A percentile compares a stretch with the other conserved stretches of the same genome.
Evolutionary conservation across 176 grass and related monocot genomes (phyloP).

Genomic region (Triticum turgidum): DNA sequence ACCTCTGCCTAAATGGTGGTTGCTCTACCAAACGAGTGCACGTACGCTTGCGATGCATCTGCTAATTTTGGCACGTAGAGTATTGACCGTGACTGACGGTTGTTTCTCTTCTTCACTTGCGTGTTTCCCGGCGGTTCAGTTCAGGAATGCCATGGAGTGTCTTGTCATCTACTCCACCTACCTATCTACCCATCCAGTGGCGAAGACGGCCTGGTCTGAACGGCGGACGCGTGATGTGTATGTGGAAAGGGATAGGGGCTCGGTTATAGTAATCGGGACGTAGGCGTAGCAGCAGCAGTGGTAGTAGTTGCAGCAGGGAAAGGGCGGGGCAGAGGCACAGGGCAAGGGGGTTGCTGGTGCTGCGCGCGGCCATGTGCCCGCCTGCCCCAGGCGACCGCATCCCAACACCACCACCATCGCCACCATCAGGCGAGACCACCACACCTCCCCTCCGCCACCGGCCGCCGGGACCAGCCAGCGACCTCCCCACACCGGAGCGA

Average conservation of each 20-base stretch:
- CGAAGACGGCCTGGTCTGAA: background rate
- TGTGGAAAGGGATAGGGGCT: background rate
- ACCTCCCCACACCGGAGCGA: background rate
- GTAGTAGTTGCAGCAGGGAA: background rate
- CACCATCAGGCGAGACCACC: conserved; percentile 25
- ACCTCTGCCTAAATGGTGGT: background rate
- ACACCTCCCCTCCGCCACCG: background rate
- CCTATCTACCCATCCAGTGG: background rate
- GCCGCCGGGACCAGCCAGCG: conserved; percentile 23
- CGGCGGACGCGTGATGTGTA: background rate
- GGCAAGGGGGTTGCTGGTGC: background rate
- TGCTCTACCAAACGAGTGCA: background rate
- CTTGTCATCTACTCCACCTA: background rate
- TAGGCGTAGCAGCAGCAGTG: background rate
- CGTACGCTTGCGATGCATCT: background rate
- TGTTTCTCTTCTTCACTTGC: background rate
- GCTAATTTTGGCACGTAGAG: background rate
- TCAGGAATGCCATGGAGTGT: background rate
- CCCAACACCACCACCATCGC: conserved; percentile 14
- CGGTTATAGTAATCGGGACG: background rate
- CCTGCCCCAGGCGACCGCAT: conserved; percentile 49
- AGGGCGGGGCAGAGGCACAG: background rate
- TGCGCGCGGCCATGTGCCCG: conserved; percentile 41
- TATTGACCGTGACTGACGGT: background rate
- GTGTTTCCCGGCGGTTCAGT: too few relatives aligned